These are phyloP conservation scores for Udeniomyces megalosporus DNA, from an alignment of 768 basidiomycete genomes.

Conservation along the genomic window DNA sequence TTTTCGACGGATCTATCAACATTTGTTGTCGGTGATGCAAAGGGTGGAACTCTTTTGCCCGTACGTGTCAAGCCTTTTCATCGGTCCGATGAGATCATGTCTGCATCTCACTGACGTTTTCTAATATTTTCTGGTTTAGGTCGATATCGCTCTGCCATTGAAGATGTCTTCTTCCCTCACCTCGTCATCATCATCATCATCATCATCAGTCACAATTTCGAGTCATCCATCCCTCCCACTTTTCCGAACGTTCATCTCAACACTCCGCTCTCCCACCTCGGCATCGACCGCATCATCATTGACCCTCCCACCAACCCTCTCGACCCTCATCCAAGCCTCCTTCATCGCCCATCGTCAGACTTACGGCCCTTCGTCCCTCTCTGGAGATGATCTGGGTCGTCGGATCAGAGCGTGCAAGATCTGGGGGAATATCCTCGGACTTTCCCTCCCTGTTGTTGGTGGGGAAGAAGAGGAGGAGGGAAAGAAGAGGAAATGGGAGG, in stretches of 20 bases:
- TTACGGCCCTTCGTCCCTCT: conserved; percentile 4
- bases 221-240: neutral
- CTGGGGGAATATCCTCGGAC: too few relatives aligned
- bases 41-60: conserved; percentile 12
- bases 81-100: too few relatives aligned
- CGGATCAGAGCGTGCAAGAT: conserved; percentile 16
- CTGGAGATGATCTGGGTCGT: conserved; percentile 21
- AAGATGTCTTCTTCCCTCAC: neutral
- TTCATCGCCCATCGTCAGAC: conserved; percentile 20
- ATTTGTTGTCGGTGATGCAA: conserved; percentile 21
- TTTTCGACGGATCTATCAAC: conserved; percentile 23
- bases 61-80: too few relatives aligned
- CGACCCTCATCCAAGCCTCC: conserved; percentile 22
- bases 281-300: neutral
- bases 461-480: too few relatives aligned
- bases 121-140: too few relatives aligned
- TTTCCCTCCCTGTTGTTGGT: too few relatives aligned
- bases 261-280: neutral
- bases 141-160: too few relatives aligned
- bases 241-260: too few relatives aligned
- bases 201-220: too few relatives aligned
- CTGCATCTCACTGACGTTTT: too few relatives aligned
- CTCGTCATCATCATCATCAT: too few relatives aligned
- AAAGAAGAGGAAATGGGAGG: too few relatives aligned
- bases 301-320: neutral